Base-by-base conservation (phyloP, 768 basidiomycete species). In the Megacollybia marginata region DNA sequence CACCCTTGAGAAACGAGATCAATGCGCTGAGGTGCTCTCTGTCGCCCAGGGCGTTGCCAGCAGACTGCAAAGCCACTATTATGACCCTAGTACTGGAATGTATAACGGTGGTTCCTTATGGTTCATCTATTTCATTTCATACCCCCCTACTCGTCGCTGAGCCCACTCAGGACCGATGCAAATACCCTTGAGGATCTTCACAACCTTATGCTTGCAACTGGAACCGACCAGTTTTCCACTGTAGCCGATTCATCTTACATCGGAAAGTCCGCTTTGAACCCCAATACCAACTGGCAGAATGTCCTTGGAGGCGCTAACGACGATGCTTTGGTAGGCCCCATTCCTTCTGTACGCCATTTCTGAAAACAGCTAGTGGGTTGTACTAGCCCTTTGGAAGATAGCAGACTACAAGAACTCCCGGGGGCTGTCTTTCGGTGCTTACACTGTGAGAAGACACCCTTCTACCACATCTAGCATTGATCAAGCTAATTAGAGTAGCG, bases 381-480 rank as follows among this genome's bases (percentile, higher is more conserved):
- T 79, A 33, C 61, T 80, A n/a, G 69, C 76, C 9, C 59, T 79
- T 9, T 79, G 77, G 79, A 81, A 78, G 61, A 74, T 80, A 8
- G 72, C 66, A 0, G 78, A 82, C 56, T 80, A 79, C 61, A 75
- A 74, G 54, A 58, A 55, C 16, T 60, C 61, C 15, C 65, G 70
- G 44, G 74, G 74, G 20, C 52, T 62, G 58, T 66, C 57, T 46
- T 57, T 52, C 34, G 50, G 54, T 4, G 57, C 62, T 18, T 68
- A 65, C 55, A 44, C 65, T 23, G 63, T 69, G 50, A 57, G 63
- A 42, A 23, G 4, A 15, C 28, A 55, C 13, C 12, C 12, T 12
- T 18, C n/a, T 31, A 46, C 47, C n/a, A 15, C 12, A 19, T 20
- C 23, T 13, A n/a, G n/a, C n/a, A n/a, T n/a, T n/a, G n/a, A n/a